Evolutionary conservation across 441 rosid species (phyloP).

Genomic region (Croton setiger): DNA sequence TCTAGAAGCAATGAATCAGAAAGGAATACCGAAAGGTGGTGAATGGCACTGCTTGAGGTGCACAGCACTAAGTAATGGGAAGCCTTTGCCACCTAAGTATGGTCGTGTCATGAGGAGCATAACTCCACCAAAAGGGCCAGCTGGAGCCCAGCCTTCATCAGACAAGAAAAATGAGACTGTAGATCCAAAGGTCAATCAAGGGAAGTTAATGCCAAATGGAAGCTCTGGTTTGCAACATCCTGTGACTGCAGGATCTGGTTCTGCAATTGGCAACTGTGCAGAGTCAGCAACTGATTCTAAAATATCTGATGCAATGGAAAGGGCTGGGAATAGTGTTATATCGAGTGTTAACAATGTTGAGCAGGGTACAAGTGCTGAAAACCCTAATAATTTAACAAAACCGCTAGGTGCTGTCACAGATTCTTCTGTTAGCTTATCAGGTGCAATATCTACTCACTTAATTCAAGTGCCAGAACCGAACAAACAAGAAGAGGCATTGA

Average conservation of each 20-base stretch:
- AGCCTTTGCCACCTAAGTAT: constrained; percentile 87
- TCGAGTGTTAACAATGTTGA: constrained; percentile 30
- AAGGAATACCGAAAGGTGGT: constrained; percentile 72
- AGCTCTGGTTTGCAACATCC: constrained; percentile 34
- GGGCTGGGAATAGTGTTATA: constrained; percentile 26
- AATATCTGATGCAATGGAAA: constrained; percentile 34
- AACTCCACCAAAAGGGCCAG: constrained; percentile 45
- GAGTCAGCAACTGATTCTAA: constrained; percentile 35
- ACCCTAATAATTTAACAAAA: constrained; percentile 29
- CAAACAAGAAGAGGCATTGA: constrained; percentile 31
- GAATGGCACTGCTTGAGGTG: constrained; percentile 97
- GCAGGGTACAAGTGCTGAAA: constrained; percentile 28
- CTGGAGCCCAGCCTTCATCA: constrained; percentile 47
- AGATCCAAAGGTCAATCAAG: constrained; percentile 46
- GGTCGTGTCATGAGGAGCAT: constrained; percentile 83
- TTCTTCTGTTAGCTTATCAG: constrained; percentile 24
- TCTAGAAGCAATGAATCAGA: constrained; percentile 56
- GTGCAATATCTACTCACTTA: constrained; percentile 31
- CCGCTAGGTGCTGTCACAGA: constrained; percentile 22
- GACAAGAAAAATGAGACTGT: constrained; percentile 49
- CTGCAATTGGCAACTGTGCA: constrained; percentile 23
- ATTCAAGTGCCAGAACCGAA: constrained; percentile 36
- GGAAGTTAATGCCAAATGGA: constrained; percentile 40
- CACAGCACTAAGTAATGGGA: constrained; percentile 66
- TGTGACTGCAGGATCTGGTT: constrained; percentile 24